Evolutionary conservation across 306 rosid species (phyloP).

Genomic region (Nissolia schottii): DNA sequence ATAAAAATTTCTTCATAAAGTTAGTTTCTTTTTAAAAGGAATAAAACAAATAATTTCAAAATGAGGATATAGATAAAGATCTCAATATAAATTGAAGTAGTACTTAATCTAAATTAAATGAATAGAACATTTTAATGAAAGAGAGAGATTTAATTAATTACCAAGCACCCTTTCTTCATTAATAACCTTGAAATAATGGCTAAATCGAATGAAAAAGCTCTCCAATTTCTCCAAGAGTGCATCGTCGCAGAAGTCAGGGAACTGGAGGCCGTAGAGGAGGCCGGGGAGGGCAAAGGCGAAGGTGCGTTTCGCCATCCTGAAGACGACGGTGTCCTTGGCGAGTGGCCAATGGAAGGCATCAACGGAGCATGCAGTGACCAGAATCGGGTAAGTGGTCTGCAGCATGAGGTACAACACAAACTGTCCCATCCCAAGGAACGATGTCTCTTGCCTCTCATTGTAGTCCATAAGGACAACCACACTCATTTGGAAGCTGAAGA

Average conservation of each 20-base stretch:
- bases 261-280: constrained; percentile 25
- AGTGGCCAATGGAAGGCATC: constrained; percentile 23
- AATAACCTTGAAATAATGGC: constrained; percentile 2
- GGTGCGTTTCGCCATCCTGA: background rate
- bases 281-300: constrained; percentile 29
- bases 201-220: background rate
- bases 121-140: too few species aligned
- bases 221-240: background rate
- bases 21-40: too few species aligned
- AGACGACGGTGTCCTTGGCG: constrained; percentile 1
- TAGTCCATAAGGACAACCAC: background rate
- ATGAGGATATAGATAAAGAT: background rate
- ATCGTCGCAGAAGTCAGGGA: background rate
- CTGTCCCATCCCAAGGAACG: background rate
- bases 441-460: background rate
- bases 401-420: background rate
- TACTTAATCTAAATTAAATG: background rate
- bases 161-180: background rate
- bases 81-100: too few species aligned
- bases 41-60: too few species aligned
- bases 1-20: too few species aligned
- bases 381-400: background rate
- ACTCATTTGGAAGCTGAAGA: background rate
- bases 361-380: constrained; percentile 1
- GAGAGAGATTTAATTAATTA: background rate